These are phyloP conservation scores for Akanthomyces uredinophilus DNA, from an alignment of 2,329 filamentous ascomycete genomes.

Conservation along the genomic window DNA sequence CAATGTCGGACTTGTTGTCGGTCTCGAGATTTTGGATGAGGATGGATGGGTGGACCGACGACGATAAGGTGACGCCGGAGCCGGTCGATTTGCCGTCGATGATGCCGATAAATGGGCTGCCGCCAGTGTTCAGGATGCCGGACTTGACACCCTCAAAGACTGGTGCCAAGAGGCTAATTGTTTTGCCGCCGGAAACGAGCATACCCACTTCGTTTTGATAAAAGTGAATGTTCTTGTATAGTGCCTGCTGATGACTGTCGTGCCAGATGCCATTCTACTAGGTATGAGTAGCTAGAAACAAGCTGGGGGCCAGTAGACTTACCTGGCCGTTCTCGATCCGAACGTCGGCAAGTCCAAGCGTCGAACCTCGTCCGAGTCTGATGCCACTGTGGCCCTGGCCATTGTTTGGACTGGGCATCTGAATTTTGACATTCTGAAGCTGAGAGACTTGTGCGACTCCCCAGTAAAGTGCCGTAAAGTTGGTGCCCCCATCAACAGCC, in stretches of 20 bases:
- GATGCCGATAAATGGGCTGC: conserved; percentile 36
- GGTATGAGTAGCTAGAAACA: not conserved
- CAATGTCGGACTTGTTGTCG: conserved; percentile 33
- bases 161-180: conserved; percentile 35
- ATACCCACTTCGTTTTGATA: conserved; percentile 35
- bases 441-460: conserved; percentile 40
- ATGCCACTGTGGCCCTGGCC: conserved; percentile 39
- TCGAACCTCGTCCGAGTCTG: conserved; percentile 35
- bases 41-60: conserved; percentile 34
- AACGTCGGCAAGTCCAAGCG: conserved; percentile 36
- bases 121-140: conserved; percentile 32
- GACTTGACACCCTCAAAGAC: conserved; percentile 37
- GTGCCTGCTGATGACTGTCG: conserved; percentile 38
- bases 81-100: conserved; percentile 37
- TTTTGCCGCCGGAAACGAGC: conserved; percentile 28
- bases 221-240: conserved; percentile 41
- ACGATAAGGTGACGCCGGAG: conserved; percentile 36
- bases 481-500: conserved; percentile 27
- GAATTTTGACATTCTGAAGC: conserved; percentile 39
- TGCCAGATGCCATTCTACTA: conserved; percentile 35
- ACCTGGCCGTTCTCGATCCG: conserved; percentile 35
- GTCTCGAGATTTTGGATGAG: conserved; percentile 40
- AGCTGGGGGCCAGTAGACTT: not conserved
- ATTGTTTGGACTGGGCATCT: conserved; percentile 32
- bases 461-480: conserved; percentile 39